Evolutionary conservation across 805 yeast genomes (phyloP).

Genomic region (Yamadazyma sp.): DNA sequence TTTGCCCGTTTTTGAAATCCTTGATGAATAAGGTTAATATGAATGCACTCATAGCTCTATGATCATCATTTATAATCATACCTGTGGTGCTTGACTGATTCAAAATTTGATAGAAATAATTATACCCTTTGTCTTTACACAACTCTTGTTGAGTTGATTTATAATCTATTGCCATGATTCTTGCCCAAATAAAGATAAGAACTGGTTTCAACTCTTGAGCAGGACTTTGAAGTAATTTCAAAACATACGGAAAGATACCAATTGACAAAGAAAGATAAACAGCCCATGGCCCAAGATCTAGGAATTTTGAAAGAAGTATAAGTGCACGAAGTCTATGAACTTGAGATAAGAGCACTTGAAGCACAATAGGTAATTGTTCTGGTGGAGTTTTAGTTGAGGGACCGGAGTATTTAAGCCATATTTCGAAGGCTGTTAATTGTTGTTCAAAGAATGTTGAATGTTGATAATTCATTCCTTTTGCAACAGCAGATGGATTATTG

Average conservation of each 20-base stretch:
- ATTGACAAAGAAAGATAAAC: constrained; percentile 88
- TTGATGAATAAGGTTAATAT: constrained; percentile 81
- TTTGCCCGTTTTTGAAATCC: constrained; percentile 76
- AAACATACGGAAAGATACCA: constrained; percentile 93
- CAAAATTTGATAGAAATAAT: constrained; percentile 79
- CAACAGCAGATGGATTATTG: not conserved
- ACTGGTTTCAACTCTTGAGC: constrained; percentile 95
- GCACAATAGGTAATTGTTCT: constrained; percentile 89
- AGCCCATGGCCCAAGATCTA: constrained; percentile 97
- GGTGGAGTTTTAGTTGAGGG: constrained; percentile 84
- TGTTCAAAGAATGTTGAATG: constrained; percentile 95
- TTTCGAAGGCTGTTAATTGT: constrained; percentile 92
- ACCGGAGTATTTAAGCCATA: constrained; percentile 87
- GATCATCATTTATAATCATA: constrained; percentile 65
- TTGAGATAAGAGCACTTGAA: constrained; percentile 90
- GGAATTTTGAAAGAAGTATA: constrained; percentile 74
- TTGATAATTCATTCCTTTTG: constrained; percentile 50
- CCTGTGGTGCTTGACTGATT: constrained; percentile 31
- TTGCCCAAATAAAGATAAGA: constrained; percentile 93
- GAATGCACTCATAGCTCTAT: constrained; percentile 93
- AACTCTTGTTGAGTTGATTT: constrained; percentile 87
- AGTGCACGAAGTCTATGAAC: constrained; percentile 90
- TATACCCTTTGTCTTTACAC: constrained; percentile 85
- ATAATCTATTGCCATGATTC: constrained; percentile 94
- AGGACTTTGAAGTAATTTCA: constrained; percentile 86